These are phyloP conservation scores for Fusarium begoniae DNA, from an alignment of 2,329 filamentous ascomycete species.

Conservation along the genomic window DNA sequence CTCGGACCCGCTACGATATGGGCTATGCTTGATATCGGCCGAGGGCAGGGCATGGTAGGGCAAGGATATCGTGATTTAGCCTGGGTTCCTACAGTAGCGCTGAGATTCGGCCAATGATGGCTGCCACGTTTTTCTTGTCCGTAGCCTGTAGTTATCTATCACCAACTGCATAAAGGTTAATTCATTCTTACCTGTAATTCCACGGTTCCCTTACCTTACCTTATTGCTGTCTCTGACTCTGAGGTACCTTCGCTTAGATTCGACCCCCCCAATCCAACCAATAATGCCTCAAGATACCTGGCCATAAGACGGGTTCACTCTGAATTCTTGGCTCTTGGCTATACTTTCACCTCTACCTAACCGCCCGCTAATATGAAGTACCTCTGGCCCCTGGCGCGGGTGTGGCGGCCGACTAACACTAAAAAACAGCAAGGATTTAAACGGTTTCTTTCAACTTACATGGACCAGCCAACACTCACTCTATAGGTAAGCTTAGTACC, in stretches of 20 bases:
- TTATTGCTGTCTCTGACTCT: neutral
- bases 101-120: constrained; percentile 9
- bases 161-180: neutral
- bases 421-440: neutral
- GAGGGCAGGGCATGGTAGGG: neutral
- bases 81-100: constrained; percentile 26
- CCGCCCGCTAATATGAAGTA: neutral
- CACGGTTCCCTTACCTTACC: neutral
- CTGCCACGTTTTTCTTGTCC: neutral
- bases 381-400: neutral
- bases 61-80: neutral
- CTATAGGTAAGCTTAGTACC: neutral
- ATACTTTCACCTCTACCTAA: neutral
- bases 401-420: constrained; percentile 14
- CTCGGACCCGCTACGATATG: constrained; percentile 6
- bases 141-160: neutral
- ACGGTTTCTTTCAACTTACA: neutral
- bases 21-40: constrained; percentile 6
- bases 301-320: neutral
- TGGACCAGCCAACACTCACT: neutral
- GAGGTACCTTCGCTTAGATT: neutral
- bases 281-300: neutral
- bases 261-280: neutral
- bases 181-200: neutral
- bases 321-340: constrained; percentile 1